A percentile compares a stretch with the other conserved stretches of the same genome.
phyloP scores from a whole-genome alignment of 306 rosid species.

The Boehmeria nivea region DNA sequence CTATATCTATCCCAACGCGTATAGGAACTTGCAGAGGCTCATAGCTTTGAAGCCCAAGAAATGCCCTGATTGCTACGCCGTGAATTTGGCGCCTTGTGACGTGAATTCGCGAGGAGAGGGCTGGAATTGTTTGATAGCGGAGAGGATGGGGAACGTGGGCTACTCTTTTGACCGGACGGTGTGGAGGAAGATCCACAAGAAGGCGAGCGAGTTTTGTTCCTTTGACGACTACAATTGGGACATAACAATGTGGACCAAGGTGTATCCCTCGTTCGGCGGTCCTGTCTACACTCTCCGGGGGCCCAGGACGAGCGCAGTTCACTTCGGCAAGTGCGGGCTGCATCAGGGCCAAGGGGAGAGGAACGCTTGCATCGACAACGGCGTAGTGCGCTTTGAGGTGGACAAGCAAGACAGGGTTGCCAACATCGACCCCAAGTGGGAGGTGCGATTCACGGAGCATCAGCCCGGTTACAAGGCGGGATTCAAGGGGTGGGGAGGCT shows the following conservation, averaged over 20 bases:
- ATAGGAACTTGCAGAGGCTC: conserved; percentile 70
- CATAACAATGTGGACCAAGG: conserved; percentile 97
- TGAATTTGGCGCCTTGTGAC: conserved; percentile 92
- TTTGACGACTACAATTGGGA: conserved; percentile 99
- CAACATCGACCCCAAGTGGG: conserved; percentile 69
- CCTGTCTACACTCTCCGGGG: conserved; percentile 84
- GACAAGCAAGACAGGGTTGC: conserved; percentile 53
- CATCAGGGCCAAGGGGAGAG: conserved; percentile 91
- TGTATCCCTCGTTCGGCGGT: conserved; percentile 86
- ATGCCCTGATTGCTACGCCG: conserved; percentile 87
- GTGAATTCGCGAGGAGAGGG: conserved; percentile 91
- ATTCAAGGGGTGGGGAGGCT: conserved; percentile 97
- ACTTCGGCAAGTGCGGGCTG: conserved; percentile 92
- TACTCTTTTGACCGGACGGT: conserved; percentile 75
- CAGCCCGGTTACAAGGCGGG: conserved; percentile 93
- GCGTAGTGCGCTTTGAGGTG: conserved; percentile 46
- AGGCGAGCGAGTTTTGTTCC: conserved; percentile 66
- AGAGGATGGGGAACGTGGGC: conserved; percentile 96
- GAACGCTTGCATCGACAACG: conserved; percentile 67
- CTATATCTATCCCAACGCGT: conserved; percentile 79
- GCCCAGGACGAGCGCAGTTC: conserved; percentile 83
- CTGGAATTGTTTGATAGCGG: conserved; percentile 58
- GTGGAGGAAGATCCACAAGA: conserved; percentile 85
- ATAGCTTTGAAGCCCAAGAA: conserved; percentile 55
- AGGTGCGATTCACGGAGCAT: conserved; percentile 40